Conservation (phyloP, 1,284 basidiomycete species). For the Baeospora myosura region DNA sequence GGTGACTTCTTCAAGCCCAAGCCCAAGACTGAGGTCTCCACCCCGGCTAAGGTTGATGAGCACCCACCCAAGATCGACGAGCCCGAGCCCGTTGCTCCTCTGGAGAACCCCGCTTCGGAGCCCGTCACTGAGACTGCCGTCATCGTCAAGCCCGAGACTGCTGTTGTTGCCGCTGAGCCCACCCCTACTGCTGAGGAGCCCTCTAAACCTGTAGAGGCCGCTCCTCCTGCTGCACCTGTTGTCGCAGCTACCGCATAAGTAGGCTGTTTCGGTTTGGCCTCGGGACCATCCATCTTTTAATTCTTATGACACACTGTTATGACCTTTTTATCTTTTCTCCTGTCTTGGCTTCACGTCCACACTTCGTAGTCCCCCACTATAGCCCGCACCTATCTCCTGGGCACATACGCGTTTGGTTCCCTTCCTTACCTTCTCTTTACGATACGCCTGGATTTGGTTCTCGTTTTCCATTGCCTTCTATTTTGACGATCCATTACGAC, state of each 20-base stretch:
- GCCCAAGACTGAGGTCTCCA: conserved; percentile 57
- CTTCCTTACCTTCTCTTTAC: conserved; percentile 35
- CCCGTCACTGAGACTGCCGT: conserved; percentile 29
- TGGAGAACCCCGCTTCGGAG: conserved; percentile 63
- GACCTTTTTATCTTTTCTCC: conserved; percentile 39
- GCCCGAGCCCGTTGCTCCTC: conserved; percentile 63
- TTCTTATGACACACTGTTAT: conserved; percentile 45
- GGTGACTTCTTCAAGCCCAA: conserved; percentile 75
- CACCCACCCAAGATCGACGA: conserved; percentile 74
- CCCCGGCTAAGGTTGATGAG: conserved; percentile 80
- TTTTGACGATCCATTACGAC: conserved; percentile 40
- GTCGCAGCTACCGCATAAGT: conserved; percentile 59
- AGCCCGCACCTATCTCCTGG: conserved; percentile 22
- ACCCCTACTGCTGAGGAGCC: conserved; percentile 32
- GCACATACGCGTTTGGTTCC: conserved; percentile 31
- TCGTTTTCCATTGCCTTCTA: conserved; percentile 31
- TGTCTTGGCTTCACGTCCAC: conserved; percentile 24
- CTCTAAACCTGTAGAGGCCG: conserved; percentile 10
- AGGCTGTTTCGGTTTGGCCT: conserved; percentile 15
- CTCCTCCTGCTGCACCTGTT: conserved; percentile 32
- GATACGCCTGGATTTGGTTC: conserved; percentile 57
- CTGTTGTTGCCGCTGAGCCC: conserved; percentile 21
- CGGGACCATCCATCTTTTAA: conserved; percentile 18
- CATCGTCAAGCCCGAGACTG: too few relatives aligned
- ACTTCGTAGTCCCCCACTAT: conserved; percentile 29